A percentile compares a stretch with the other conserved stretches of the same genome.
These are phyloP conservation scores for Tuctoria greenei DNA, from an alignment of 176 grass and related monocot species.

Conservation along the genomic window DNA sequence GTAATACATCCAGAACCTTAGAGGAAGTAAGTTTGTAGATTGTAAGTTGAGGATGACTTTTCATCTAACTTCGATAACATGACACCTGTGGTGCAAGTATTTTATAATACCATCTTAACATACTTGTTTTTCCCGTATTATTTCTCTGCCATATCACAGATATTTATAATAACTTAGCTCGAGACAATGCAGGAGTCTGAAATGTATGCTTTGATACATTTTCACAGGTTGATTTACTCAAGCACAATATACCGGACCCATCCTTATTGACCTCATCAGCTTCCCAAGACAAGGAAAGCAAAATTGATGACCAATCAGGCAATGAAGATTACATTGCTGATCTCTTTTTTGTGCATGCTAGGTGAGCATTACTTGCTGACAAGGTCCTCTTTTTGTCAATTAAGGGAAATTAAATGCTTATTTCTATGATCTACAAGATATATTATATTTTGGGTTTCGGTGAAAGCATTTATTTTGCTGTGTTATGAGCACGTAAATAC, in stretches of 20 bases:
- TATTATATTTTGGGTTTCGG: not conserved
- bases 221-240: slow-evolving; percentile 85
- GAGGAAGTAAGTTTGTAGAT: not conserved
- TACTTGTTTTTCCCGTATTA: not conserved
- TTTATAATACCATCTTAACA: not conserved
- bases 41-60: not conserved
- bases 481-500: not conserved
- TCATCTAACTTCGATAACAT: not conserved
- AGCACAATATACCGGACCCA: slow-evolving; percentile 88
- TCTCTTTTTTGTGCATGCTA: slow-evolving; percentile 89
- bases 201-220: not conserved
- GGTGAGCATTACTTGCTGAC: slow-evolving; percentile 40
- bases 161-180: not conserved
- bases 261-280: slow-evolving; percentile 57
- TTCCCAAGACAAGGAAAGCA: slow-evolving; percentile 78
- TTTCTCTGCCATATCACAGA: not conserved
- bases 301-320: slow-evolving; percentile 44
- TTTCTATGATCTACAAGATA: not conserved
- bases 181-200: not conserved
- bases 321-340: slow-evolving; percentile 71
- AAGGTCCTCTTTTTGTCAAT: not conserved
- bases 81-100: not conserved
- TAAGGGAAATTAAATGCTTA: not conserved
- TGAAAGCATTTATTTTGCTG: not conserved
- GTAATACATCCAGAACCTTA: not conserved